phyloP scores from a whole-genome alignment of 73 alveolate genomes.

The Paramecium caudatum region DNA sequence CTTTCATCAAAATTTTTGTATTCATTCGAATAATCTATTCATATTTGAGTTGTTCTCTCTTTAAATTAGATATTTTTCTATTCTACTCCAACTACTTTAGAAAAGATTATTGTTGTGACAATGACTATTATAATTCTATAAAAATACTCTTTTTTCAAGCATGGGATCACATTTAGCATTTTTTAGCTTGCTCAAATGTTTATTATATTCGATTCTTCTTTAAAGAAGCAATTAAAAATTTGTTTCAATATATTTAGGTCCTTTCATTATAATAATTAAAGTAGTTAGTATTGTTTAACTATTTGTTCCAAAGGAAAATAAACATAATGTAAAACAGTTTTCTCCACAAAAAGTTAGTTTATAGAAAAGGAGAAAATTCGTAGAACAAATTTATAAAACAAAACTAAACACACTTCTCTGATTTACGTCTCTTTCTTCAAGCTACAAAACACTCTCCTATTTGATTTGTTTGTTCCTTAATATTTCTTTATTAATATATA shows the following conservation, averaged over 20 bases:
- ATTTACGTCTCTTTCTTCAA: no score
- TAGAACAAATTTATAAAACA: no score
- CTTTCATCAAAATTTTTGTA: background rate
- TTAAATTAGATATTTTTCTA: background rate
- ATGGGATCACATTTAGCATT: conserved; percentile 35
- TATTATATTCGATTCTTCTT: conserved; percentile 3
- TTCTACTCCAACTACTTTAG: conserved; percentile 4
- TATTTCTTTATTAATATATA: no score
- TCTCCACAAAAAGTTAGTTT: no score
- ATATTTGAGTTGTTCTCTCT: conserved; percentile 40
- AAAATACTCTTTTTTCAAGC: conserved; percentile 30
- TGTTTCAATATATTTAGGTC: conserved; percentile 38
- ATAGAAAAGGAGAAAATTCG: no score
- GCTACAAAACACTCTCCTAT: no score
- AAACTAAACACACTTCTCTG: no score
- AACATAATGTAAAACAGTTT: no score
- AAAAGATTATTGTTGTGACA: conserved; percentile 21
- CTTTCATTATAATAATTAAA: no score
- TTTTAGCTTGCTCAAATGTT: background rate
- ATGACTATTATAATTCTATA: background rate
- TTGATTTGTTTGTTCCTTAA: no score
- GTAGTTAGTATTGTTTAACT: no score
- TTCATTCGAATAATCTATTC: background rate
- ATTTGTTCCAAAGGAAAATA: no score
- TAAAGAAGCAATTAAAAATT: background rate